phyloP scores from a whole-genome alignment of 2,329 filamentous ascomycete species.

The Talaromyces sp. region DNA sequence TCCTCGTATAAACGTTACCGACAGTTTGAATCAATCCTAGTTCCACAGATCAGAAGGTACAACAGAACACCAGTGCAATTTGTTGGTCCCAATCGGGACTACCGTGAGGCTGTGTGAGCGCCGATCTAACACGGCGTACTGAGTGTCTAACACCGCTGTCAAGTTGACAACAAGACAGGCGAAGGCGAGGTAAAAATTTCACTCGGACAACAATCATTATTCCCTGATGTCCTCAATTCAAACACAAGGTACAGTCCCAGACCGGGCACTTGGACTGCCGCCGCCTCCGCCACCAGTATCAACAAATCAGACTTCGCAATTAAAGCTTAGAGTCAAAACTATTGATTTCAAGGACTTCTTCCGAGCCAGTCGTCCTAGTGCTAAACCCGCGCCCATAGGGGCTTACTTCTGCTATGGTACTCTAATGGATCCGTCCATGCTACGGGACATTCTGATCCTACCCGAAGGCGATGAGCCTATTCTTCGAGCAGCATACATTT shows the following conservation, averaged over 20 bases:
- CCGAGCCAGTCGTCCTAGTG: not conserved
- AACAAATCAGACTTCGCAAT: not conserved
- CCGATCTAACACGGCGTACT: not conserved
- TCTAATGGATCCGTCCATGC: constrained; percentile 5
- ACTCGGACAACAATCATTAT: not conserved
- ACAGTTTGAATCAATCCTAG: too few species aligned
- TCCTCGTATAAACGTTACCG: too few species aligned
- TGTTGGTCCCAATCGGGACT: not conserved
- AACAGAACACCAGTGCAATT: not conserved
- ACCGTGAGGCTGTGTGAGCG: not conserved
- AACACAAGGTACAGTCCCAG: not conserved
- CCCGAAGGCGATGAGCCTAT: not conserved
- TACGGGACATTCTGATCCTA: constrained; percentile 4
- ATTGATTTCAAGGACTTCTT: not conserved
- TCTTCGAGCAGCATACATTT: constrained; percentile 1
- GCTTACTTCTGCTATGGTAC: constrained; percentile 16
- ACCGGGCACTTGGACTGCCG: not conserved
- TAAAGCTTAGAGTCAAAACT: not conserved
- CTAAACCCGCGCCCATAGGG: not conserved
- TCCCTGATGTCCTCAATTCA: not conserved
- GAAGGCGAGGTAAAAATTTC: not conserved
- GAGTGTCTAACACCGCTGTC: too few species aligned
- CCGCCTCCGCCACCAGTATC: not conserved
- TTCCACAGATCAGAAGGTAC: too few species aligned
- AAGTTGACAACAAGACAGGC: not conserved